Conservation (phyloP, 2,329 filamentous ascomycete species). For the Acarospora socialis region DNA sequence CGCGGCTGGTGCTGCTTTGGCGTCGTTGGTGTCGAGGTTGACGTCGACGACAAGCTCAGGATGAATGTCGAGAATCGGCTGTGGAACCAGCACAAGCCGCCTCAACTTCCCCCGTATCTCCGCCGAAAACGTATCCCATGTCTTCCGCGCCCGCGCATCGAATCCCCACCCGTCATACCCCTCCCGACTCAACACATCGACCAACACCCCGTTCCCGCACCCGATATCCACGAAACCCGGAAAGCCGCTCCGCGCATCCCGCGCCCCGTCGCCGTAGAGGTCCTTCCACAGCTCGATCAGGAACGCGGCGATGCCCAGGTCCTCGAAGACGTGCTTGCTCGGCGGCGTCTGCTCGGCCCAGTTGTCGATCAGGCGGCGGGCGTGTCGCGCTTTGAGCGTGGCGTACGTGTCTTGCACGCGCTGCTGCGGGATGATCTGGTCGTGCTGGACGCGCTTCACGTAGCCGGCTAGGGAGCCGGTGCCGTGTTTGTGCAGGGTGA, state of each 20-base stretch:
- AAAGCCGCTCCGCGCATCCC: conserved; percentile 33
- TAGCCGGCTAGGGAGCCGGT: conserved; percentile 52
- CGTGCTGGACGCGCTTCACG: conserved; percentile 70
- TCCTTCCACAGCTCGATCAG: conserved; percentile 79
- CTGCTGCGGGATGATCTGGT: conserved; percentile 63
- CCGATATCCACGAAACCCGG: conserved; percentile 93
- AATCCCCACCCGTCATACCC: conserved; percentile 82
- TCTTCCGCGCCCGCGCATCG: conserved; percentile 72
- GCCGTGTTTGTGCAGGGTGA: conserved; percentile 59
- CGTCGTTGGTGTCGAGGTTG: conserved; percentile 2
- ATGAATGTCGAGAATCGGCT: conserved; percentile 26
- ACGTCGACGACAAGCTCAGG: neutral
- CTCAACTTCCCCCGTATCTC: conserved; percentile 36
- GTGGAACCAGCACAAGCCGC: conserved; percentile 48
- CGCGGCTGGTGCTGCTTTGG: neutral
- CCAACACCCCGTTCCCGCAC: conserved; percentile 84
- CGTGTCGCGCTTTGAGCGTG: conserved; percentile 65
- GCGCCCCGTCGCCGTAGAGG: conserved; percentile 47
- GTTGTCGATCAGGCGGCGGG: conserved; percentile 49
- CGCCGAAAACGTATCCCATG: conserved; percentile 59
- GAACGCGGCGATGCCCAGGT: conserved; percentile 80
- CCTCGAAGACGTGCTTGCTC: conserved; percentile 87
- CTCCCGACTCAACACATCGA: conserved; percentile 66
- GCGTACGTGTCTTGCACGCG: conserved; percentile 71
- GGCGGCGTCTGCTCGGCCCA: conserved; percentile 87